Percentiles rank a stretch among this genome's conserved stretches.
These are phyloP conservation scores for Mycena capillaripes DNA, from an alignment of 768 basidiomycete species.

Conservation along the genomic window DNA sequence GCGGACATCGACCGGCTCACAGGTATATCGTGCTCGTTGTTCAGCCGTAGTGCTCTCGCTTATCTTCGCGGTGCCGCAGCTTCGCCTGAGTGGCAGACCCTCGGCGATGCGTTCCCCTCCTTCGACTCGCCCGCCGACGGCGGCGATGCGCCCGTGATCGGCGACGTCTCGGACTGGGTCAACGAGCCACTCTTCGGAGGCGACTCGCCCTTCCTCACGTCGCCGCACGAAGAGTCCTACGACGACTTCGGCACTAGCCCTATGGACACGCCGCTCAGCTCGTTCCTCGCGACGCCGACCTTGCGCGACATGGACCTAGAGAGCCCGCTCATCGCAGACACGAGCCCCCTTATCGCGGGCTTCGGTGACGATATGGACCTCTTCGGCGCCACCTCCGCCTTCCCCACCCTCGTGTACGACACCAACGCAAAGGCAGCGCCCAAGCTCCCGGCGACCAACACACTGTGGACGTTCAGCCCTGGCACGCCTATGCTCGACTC, in stretches of 20 bases:
- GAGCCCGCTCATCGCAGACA: conserved; percentile 22
- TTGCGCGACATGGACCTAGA: conserved; percentile 14
- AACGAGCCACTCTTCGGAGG: conserved; percentile 17
- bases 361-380: not conserved
- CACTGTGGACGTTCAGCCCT: conserved; percentile 27
- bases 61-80: conserved; percentile 12
- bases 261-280: conserved; percentile 31
- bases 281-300: conserved; percentile 25
- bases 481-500: conserved; percentile 29
- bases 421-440: not conserved
- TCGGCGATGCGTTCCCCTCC: conserved; percentile 31
- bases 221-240: conserved; percentile 15
- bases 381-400: conserved; percentile 13
- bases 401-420: not conserved
- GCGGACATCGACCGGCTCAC: conserved; percentile 10
- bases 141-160: conserved; percentile 1
- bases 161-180: not conserved
- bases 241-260: conserved; percentile 36
- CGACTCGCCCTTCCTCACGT: conserved; percentile 26
- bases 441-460: conserved; percentile 15
- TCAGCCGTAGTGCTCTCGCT: conserved; percentile 14
- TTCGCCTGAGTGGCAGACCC: conserved; percentile 36
- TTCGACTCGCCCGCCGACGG: not conserved
- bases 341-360: conserved; percentile 22
- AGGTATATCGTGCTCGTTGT: conserved; percentile 24